Evolutionary conservation across 2,329 filamentous ascomycete genomes (phyloP).

Genomic region (Aureobasidium sp.): DNA sequence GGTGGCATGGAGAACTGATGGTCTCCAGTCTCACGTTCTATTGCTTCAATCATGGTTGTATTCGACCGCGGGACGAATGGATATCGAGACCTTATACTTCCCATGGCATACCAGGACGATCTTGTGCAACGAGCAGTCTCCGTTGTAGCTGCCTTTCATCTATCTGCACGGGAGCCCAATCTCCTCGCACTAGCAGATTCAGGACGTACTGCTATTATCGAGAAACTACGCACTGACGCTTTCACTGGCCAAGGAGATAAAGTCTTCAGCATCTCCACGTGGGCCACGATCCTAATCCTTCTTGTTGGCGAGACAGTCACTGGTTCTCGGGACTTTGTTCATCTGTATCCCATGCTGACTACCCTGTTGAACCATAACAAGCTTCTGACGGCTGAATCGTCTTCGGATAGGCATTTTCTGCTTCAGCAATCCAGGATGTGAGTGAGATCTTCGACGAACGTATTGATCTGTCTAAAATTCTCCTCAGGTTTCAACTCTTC

Average conservation of each 20-base stretch:
- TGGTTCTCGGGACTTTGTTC: slow-evolving; percentile 30
- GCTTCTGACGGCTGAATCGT: slow-evolving; percentile 13
- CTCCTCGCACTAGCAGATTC: slow-evolving; percentile 27
- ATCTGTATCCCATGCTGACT: slow-evolving; percentile 30
- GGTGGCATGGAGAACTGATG: neutral
- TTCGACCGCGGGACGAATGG: slow-evolving; percentile 30
- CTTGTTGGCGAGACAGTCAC: slow-evolving; percentile 36
- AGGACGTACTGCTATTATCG: slow-evolving; percentile 30
- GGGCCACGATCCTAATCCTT: slow-evolving; percentile 32
- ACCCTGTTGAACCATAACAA: slow-evolving; percentile 19
- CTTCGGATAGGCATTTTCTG: slow-evolving; percentile 22
- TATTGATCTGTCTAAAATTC: neutral
- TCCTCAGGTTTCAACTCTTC: slow-evolving; percentile 13
- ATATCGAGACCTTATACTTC: slow-evolving; percentile 32
- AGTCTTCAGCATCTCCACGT: slow-evolving; percentile 31
- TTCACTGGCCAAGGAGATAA: slow-evolving; percentile 21
- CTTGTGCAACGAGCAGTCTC: slow-evolving; percentile 30
- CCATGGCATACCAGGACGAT: slow-evolving; percentile 31
- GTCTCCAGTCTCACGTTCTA: slow-evolving; percentile 24
- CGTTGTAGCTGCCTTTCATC: slow-evolving; percentile 33
- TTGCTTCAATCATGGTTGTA: slow-evolving; percentile 35
- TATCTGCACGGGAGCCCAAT: slow-evolving; percentile 26
- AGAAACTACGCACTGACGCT: slow-evolving; percentile 28
- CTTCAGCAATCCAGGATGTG: slow-evolving; percentile 28
- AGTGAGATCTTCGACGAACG: neutral